phyloP scores from a whole-genome alignment of 2,329 filamentous ascomycete genomes.

The Ceratocystiopsis minuta region DNA sequence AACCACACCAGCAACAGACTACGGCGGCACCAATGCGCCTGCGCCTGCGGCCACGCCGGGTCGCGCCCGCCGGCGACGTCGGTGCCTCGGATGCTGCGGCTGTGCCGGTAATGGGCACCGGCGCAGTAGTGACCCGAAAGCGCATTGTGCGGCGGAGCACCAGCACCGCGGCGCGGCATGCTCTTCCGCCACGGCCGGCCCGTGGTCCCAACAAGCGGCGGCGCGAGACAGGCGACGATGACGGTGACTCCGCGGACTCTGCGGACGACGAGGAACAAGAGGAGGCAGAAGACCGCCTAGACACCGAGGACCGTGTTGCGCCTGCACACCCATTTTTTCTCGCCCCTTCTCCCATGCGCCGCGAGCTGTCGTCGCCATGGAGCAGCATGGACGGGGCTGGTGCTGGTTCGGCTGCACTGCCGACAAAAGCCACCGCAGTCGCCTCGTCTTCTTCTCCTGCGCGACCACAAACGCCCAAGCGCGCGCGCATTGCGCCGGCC shows the following conservation, averaged over 20 bases:
- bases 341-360: neutral
- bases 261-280: constrained; percentile 16
- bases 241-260: constrained; percentile 25
- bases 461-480: constrained; percentile 37
- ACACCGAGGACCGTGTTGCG: constrained; percentile 8
- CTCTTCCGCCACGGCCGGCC: constrained; percentile 12
- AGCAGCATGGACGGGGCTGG: too few species aligned
- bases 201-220: constrained; percentile 36
- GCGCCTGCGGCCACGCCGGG: constrained; percentile 31
- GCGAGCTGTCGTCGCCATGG: too few species aligned
- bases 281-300: constrained; percentile 8
- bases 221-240: constrained; percentile 27
- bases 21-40: constrained; percentile 34
- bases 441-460: constrained; percentile 8
- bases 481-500: constrained; percentile 40
- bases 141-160: constrained; percentile 31
- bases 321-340: too few species aligned
- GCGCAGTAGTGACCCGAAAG: constrained; percentile 17
- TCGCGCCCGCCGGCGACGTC: constrained; percentile 8
- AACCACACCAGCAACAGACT: constrained; percentile 5
- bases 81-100: constrained; percentile 1
- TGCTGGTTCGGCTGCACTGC: neutral
- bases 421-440: neutral
- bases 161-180: constrained; percentile 7
- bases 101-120: constrained; percentile 8